Conservation (phyloP, 306 rosid species). For the Begonia peltatifolia region DNA sequence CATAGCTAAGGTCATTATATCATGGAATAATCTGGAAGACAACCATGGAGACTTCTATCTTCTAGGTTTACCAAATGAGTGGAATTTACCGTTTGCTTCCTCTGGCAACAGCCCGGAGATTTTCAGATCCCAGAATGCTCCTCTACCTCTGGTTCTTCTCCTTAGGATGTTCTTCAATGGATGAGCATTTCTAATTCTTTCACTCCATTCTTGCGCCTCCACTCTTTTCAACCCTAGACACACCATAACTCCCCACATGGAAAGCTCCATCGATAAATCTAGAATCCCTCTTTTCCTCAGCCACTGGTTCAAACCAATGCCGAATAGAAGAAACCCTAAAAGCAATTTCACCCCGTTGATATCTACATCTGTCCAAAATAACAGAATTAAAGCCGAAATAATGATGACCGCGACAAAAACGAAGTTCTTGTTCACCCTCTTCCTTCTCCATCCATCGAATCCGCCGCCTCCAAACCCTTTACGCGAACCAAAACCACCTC, state of each 20-base stretch:
- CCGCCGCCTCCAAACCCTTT: constrained; percentile 12
- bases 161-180: constrained; percentile 9
- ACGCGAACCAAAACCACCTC: constrained; percentile 10
- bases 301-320: constrained; percentile 18
- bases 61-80: no score
- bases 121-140: constrained; percentile 12
- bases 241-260: constrained; percentile 18
- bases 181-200: constrained; percentile 9
- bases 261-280: constrained; percentile 15
- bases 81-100: no score
- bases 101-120: no score
- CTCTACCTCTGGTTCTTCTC: constrained; percentile 13
- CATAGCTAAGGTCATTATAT: constrained; percentile 45
- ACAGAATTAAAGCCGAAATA: constrained; percentile 10
- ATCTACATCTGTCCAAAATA: constrained; percentile 21
- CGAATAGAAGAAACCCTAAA: constrained; percentile 18
- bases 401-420: constrained; percentile 1
- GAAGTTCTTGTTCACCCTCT: background rate
- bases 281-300: constrained; percentile 17
- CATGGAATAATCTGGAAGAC: constrained; percentile 42
- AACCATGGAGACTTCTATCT: constrained; percentile 5
- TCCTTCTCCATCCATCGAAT: constrained; percentile 14
- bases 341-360: constrained; percentile 17
- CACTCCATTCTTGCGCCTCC: constrained; percentile 18
- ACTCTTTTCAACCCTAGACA: constrained; percentile 22